Percentiles rank a stretch among this genome's conserved stretches.
Evolutionary conservation across 75 land plant genomes (phyloP).

Genomic region (Pinus taeda): DNA sequence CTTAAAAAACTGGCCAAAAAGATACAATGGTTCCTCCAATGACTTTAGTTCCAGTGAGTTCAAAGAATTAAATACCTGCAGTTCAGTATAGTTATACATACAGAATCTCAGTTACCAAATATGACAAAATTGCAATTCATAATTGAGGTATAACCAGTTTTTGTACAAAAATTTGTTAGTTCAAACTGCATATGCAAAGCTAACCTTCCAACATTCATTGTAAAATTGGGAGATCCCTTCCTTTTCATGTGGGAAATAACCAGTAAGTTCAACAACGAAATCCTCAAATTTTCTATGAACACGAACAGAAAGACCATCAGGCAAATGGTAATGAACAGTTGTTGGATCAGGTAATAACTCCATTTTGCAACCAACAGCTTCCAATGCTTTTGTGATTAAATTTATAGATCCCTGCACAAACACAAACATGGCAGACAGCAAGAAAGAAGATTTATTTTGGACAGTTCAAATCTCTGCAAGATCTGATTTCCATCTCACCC

Average conservation of each 20-base stretch:
- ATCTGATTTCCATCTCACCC: not conserved
- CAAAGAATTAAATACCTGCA: constrained; percentile 87
- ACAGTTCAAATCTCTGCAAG: not conserved
- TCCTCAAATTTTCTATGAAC: constrained; percentile 79
- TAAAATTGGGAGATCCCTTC: constrained; percentile 80
- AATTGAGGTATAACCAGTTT: not conserved
- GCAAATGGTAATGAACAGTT: constrained; percentile 97
- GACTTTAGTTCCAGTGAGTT: constrained; percentile 94
- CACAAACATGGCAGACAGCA: not conserved
- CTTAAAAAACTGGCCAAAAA: constrained; percentile 92
- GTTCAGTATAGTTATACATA: constrained; percentile 4
- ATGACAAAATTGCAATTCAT: not conserved
- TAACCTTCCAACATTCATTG: constrained; percentile 89
- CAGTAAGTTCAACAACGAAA: constrained; percentile 64
- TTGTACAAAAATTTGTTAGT: not conserved
- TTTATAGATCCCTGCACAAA: constrained; percentile 75
- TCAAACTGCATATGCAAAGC: constrained; percentile 12
- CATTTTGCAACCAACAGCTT: constrained; percentile 84
- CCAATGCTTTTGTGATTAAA: constrained; percentile 85
- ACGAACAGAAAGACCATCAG: constrained; percentile 72
- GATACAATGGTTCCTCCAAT: constrained; percentile 94
- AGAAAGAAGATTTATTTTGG: constrained; percentile 1
- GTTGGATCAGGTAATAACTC: constrained; percentile 91
- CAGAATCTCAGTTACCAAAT: constrained; percentile 7
- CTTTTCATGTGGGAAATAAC: constrained; percentile 82